phyloP scores from a whole-genome alignment of 73 alveolate genomes.

The Paramecium tetraurelia region DNA sequence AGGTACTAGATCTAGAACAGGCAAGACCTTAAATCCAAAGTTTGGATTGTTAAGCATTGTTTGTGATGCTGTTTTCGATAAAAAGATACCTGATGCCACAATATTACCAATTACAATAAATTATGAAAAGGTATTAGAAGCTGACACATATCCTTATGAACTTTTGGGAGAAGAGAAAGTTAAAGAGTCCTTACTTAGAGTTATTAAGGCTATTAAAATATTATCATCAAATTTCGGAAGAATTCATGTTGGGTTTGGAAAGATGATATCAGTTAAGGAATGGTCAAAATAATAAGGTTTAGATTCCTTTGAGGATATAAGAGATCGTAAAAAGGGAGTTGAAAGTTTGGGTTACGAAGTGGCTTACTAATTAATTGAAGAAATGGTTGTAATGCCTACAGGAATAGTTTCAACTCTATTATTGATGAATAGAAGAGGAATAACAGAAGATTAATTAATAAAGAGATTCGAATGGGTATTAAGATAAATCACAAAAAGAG shows the following conservation, averaged over 20 bases:
- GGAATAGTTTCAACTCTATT: slow-evolving; percentile 78
- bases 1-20: slow-evolving; percentile 88
- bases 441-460: slow-evolving; percentile 78
- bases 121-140: slow-evolving; percentile 90
- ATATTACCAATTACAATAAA: slow-evolving; percentile 88
- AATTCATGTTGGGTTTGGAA: slow-evolving; percentile 75
- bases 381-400: slow-evolving; percentile 82
- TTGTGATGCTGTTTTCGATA: slow-evolving; percentile 73
- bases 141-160: slow-evolving; percentile 91
- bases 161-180: slow-evolving; percentile 90
- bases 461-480: slow-evolving; percentile 78
- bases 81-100: slow-evolving; percentile 72
- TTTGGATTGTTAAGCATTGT: slow-evolving; percentile 73
- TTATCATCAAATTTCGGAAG: slow-evolving; percentile 83
- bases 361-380: slow-evolving; percentile 61
- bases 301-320: slow-evolving; percentile 16
- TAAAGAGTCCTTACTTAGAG: slow-evolving; percentile 81
- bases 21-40: slow-evolving; percentile 81
- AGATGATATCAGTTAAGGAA: slow-evolving; percentile 68
- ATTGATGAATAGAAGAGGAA: slow-evolving; percentile 87
- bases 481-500: slow-evolving; percentile 67
- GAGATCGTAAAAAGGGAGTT: slow-evolving; percentile 53
- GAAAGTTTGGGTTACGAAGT: slow-evolving; percentile 59
- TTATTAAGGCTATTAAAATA: slow-evolving; percentile 73
- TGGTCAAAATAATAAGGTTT: slow-evolving; percentile 26